Conservation (phyloP, 352 stramenopile species). For the Pythium monospermum region DNA sequence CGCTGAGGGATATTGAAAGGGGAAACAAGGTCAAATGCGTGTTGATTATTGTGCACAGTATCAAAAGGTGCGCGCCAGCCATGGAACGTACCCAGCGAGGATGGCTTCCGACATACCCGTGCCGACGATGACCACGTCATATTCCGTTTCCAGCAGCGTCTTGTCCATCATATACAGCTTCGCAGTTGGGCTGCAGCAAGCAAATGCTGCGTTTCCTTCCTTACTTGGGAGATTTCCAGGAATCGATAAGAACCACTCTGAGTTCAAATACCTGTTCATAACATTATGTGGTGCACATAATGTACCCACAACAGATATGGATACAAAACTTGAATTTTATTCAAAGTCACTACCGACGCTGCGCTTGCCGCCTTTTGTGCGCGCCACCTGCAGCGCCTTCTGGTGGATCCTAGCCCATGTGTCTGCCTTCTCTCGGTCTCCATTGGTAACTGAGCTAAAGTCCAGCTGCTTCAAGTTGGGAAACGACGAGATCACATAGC, state of each 20-base stretch:
- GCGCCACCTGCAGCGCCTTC: conserved; percentile 23
- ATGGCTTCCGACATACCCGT: conserved; percentile 81
- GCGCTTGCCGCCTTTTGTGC: background rate
- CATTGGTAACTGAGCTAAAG: conserved; percentile 63
- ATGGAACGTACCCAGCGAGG: conserved; percentile 44
- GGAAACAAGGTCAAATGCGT: background rate
- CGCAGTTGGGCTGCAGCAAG: too few species aligned
- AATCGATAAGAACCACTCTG: too few species aligned
- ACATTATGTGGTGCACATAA: too few species aligned
- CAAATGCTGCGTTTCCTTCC: too few species aligned
- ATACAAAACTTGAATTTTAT: too few species aligned
- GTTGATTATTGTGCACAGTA: too few species aligned
- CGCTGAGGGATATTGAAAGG: conserved; percentile 21
- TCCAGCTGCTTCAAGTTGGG: conserved; percentile 65
- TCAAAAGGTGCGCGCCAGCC: background rate
- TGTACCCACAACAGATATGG: too few species aligned
- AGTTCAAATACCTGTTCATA: too few species aligned
- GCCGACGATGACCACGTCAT: conserved; percentile 71
- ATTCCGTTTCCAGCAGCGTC: conserved; percentile 53
- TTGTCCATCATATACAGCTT: conserved; percentile 62
- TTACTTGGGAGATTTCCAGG: too few species aligned
- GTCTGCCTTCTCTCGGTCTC: conserved; percentile 59
- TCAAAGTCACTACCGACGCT: background rate
- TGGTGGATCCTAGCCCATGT: conserved; percentile 73
- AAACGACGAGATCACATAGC: conserved; percentile 74